These are phyloP conservation scores for Clavariopsis aquatica DNA, from an alignment of 495 filamentous ascomycete genomes.

Conservation along the genomic window DNA sequence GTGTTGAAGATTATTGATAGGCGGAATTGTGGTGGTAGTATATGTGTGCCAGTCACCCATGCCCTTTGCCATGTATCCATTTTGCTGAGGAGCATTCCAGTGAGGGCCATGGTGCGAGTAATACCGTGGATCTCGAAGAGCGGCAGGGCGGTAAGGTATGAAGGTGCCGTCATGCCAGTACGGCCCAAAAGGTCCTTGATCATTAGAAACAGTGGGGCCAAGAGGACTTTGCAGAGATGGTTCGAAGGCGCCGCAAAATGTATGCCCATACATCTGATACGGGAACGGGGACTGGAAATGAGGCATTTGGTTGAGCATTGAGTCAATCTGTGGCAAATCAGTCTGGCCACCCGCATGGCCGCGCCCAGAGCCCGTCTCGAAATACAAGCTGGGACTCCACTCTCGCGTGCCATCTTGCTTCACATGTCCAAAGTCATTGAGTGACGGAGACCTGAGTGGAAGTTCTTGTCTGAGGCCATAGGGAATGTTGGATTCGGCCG, in stretches of 20 bases:
- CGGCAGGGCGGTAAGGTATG: slow-evolving; percentile 71
- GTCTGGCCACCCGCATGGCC: slow-evolving; percentile 25
- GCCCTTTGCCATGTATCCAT: slow-evolving; percentile 11
- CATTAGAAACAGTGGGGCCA: slow-evolving; percentile 73
- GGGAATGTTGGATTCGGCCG: slow-evolving; percentile 30
- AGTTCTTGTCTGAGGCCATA: slow-evolving; percentile 27
- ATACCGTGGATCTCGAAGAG: slow-evolving; percentile 62
- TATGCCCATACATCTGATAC: slow-evolving; percentile 41
- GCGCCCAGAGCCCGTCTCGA: slow-evolving; percentile 28
- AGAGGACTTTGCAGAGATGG: slow-evolving; percentile 68
- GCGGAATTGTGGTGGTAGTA: slow-evolving; percentile 20
- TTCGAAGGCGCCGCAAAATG: slow-evolving; percentile 68
- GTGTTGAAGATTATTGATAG: slow-evolving; percentile 26
- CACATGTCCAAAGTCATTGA: slow-evolving; percentile 4
- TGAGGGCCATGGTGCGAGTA: slow-evolving; percentile 35
- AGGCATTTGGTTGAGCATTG: slow-evolving; percentile 46
- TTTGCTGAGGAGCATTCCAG: slow-evolving; percentile 26
- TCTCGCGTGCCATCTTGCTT: slow-evolving; percentile 19
- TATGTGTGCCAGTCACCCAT: slow-evolving; percentile 21
- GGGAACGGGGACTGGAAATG: slow-evolving; percentile 34
- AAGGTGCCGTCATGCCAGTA: slow-evolving; percentile 78
- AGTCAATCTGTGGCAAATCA: slow-evolving; percentile 43
- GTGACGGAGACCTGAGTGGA: slow-evolving; percentile 29
- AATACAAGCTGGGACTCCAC: slow-evolving; percentile 36
- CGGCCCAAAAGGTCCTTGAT: slow-evolving; percentile 68